Percentiles rank a stretch among this genome's conserved stretches.
phyloP scores from a whole-genome alignment of 2,329 filamentous ascomycete genomes.

The Fusarium sp. region DNA sequence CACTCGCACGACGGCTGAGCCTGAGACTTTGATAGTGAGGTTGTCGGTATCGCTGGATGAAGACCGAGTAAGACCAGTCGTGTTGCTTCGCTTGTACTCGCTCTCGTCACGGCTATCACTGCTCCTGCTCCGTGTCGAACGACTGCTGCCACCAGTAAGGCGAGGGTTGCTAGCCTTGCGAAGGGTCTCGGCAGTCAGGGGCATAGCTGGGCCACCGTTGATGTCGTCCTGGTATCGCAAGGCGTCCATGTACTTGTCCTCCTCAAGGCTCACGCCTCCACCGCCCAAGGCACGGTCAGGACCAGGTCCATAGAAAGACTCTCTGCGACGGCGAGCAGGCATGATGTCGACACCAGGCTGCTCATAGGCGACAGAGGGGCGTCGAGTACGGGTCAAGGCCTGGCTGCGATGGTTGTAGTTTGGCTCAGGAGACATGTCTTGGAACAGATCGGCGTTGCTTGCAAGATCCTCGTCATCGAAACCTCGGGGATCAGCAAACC shows the following conservation, averaged over 20 bases:
- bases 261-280: slow-evolving; percentile 50
- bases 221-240: slow-evolving; percentile 66
- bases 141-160: slow-evolving; percentile 63
- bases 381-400: slow-evolving; percentile 50
- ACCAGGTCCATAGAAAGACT: slow-evolving; percentile 57
- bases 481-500: slow-evolving; percentile 46
- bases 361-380: slow-evolving; percentile 54
- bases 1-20: slow-evolving; percentile 66
- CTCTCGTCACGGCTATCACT: slow-evolving; percentile 73
- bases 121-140: slow-evolving; percentile 70
- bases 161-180: slow-evolving; percentile 59
- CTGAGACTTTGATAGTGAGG: slow-evolving; percentile 71
- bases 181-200: slow-evolving; percentile 68
- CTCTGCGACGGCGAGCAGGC: slow-evolving; percentile 51
- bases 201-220: slow-evolving; percentile 57
- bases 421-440: slow-evolving; percentile 52
- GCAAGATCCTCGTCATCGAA: slow-evolving; percentile 56
- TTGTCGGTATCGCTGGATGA: slow-evolving; percentile 66
- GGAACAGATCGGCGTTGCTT: slow-evolving; percentile 52
- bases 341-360: slow-evolving; percentile 55
- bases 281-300: slow-evolving; percentile 49
- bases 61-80: slow-evolving; percentile 70
- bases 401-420: slow-evolving; percentile 48
- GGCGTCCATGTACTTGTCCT: slow-evolving; percentile 54
- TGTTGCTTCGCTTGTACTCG: slow-evolving; percentile 71